Percentiles rank a stretch among this genome's conserved stretches.
Evolutionary conservation across 176 grass and related monocot species (phyloP).

Genomic region (Phyllostachys edulis): DNA sequence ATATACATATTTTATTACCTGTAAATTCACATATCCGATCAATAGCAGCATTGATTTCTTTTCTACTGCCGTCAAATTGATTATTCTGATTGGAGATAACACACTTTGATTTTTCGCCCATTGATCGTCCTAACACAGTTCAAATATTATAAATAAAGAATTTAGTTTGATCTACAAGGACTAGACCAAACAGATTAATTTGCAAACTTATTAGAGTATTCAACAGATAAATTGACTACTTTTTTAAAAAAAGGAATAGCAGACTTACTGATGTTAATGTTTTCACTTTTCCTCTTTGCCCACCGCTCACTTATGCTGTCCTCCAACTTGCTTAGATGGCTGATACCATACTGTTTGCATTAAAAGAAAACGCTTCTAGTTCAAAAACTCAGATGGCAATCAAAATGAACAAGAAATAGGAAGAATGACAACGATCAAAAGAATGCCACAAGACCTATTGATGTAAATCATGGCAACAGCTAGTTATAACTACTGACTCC

Average conservation of each 20-base stretch:
- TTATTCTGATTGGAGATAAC: conserved; percentile 58
- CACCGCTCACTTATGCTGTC: conserved; percentile 96
- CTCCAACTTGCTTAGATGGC: conserved; percentile 89
- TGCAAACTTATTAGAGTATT: conserved; percentile 18
- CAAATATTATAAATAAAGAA: conserved; percentile 1
- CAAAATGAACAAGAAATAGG: conserved; percentile 5
- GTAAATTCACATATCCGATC: conserved; percentile 91
- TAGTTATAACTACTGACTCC: not conserved
- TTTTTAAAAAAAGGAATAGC: not conserved
- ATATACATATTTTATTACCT: conserved; percentile 49
- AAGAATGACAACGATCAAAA: conserved; percentile 4
- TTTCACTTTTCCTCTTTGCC: conserved; percentile 69
- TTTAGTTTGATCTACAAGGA: conserved; percentile 15
- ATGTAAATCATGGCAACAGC: conserved; percentile 25
- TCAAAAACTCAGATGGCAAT: conserved; percentile 29
- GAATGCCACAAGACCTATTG: not conserved
- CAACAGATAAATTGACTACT: conserved; percentile 26
- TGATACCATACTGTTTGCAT: conserved; percentile 79
- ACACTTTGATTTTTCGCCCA: conserved; percentile 65
- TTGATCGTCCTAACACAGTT: conserved; percentile 62
- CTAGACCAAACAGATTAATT: conserved; percentile 18
- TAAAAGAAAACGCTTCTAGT: conserved; percentile 37
- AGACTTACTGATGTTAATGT: conserved; percentile 68
- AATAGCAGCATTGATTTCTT: conserved; percentile 92
- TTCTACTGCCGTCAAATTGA: conserved; percentile 91